A percentile compares a stretch with the other conserved stretches of the same genome.
phyloP scores from a whole-genome alignment of 148 eudicot species.

The Nepenthes gracilis region DNA sequence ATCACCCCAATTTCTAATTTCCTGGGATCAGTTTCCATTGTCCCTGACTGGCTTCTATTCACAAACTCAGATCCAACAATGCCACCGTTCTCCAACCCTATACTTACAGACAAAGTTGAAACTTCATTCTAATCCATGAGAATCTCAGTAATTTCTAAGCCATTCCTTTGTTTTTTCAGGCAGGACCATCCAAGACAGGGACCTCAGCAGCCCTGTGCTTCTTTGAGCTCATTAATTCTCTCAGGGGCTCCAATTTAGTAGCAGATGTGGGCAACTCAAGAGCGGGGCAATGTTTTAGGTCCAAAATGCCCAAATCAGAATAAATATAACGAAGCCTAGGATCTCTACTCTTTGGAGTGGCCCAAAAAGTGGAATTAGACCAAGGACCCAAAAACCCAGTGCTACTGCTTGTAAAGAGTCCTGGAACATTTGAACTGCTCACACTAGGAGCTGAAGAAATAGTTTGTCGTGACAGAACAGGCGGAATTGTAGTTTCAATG shows the following conservation, averaged over 20 bases:
- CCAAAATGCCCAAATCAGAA: slow-evolving; percentile 21
- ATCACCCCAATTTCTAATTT: slow-evolving; percentile 15
- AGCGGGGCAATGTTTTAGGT: slow-evolving; percentile 19
- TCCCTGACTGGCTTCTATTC: slow-evolving; percentile 20
- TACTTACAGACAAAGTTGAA: slow-evolving; percentile 16
- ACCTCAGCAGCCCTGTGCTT: slow-evolving; percentile 39
- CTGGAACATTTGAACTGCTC: slow-evolving; percentile 25
- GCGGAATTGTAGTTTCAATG: slow-evolving; percentile 13
- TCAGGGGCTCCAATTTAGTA: slow-evolving; percentile 29
- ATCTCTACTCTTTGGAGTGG: slow-evolving; percentile 61
- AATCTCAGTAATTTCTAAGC: slow-evolving; percentile 10
- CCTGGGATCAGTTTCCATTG: slow-evolving; percentile 21
- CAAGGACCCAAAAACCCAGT: slow-evolving; percentile 17
- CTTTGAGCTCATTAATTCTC: slow-evolving; percentile 22
- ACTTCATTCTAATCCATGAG: not conserved
- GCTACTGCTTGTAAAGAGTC: slow-evolving; percentile 19
- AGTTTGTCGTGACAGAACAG: slow-evolving; percentile 17
- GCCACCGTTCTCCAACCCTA: slow-evolving; percentile 29
- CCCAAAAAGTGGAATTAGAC: slow-evolving; percentile 19
- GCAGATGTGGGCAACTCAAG: slow-evolving; percentile 16
- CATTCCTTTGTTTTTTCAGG: slow-evolving; percentile 56
- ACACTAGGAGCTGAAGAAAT: slow-evolving; percentile 17
- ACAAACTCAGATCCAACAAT: slow-evolving; percentile 18
- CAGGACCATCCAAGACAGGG: slow-evolving; percentile 38
- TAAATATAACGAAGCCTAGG: slow-evolving; percentile 70